Evolutionary conservation across 306 rosid genomes (phyloP), one percentile per base, ranked within the genome.

Genomic region (Argentina anserina): DNA sequence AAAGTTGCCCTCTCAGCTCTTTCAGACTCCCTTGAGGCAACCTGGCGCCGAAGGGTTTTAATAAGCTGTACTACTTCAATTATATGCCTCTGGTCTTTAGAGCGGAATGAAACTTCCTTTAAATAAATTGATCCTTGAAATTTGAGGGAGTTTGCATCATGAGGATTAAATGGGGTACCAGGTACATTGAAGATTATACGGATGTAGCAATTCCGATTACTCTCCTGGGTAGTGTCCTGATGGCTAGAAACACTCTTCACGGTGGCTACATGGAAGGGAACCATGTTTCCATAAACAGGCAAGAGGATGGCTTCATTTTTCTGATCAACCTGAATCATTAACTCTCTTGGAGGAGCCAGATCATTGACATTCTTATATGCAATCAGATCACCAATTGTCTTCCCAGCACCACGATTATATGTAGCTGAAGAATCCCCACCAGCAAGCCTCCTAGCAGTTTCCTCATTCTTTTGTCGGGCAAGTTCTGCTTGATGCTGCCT

Each of bases 401-500:
- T 75, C 47, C 76, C 80, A 58, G 60, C 67, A n/a, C 73, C 73
- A 23, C 84, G 80, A 10, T 75, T 75, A 41, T 75, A 76, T 6
- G n/a, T 56, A 23, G 76, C 47, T n/a, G 73, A 63, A 40, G 80
- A 69, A n/a, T 76, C 80, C 53, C 84, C 84, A 26, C 84, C 80
- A 0, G 84, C 84, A 65, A 80, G 84, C 73, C 84, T 70, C 68
- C 80, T 63, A 21, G 84, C 84, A 46, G 84, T 80, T 65, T 80
- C 84, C 65, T 80, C 84, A 59, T 80, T 80, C 46, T 80, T 80
- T 69, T 80, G 84, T 20, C 84, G 76, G 23, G 84, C 84, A 56
- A 80, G 84, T 46, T 80, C 84, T 0, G 84, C 84, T 65, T 80
- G 84, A 46, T 80, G 84, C 55, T 80, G 84, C 74, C 80, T 75